Evolutionary conservation across 2,329 filamentous ascomycete species (phyloP).

Genomic region (Cladosporium sp.): DNA sequence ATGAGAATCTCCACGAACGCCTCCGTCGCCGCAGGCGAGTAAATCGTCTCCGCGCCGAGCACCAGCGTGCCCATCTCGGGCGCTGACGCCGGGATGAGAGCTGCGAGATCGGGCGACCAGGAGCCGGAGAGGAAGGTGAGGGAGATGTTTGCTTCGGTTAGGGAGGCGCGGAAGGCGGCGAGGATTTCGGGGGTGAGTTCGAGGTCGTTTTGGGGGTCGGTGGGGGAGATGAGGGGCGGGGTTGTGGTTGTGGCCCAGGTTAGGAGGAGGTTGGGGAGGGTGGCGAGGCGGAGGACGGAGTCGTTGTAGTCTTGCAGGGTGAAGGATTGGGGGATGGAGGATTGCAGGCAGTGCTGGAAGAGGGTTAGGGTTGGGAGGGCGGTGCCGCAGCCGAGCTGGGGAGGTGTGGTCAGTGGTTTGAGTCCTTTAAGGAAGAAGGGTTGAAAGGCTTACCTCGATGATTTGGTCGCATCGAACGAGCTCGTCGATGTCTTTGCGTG

Average conservation of each 20-base stretch:
- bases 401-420: not conserved
- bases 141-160: slow-evolving; percentile 47
- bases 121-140: slow-evolving; percentile 67
- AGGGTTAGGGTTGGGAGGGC: slow-evolving; percentile 66
- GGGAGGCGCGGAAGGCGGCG: slow-evolving; percentile 50
- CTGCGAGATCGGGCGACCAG: slow-evolving; percentile 60
- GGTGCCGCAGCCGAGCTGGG: slow-evolving; percentile 59
- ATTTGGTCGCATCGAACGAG: slow-evolving; percentile 44
- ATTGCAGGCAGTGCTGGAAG: slow-evolving; percentile 55
- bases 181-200: slow-evolving; percentile 57
- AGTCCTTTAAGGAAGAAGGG: not conserved
- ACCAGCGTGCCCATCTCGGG: slow-evolving; percentile 46
- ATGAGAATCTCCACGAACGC: slow-evolving; percentile 64
- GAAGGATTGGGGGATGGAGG: slow-evolving; percentile 50
- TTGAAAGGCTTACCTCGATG: slow-evolving; percentile 35
- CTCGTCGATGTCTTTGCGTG: slow-evolving; percentile 45
- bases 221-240: slow-evolving; percentile 12
- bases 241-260: slow-evolving; percentile 46
- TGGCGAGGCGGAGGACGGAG: slow-evolving; percentile 69
- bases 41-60: slow-evolving; percentile 76
- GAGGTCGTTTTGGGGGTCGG: slow-evolving; percentile 48
- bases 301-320: slow-evolving; percentile 75
- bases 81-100: slow-evolving; percentile 43
- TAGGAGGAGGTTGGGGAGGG: slow-evolving; percentile 70
- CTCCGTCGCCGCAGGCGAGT: slow-evolving; percentile 64